These are phyloP conservation scores for Pholiota microspora DNA, from an alignment of 768 basidiomycete genomes.

Conservation along the genomic window DNA sequence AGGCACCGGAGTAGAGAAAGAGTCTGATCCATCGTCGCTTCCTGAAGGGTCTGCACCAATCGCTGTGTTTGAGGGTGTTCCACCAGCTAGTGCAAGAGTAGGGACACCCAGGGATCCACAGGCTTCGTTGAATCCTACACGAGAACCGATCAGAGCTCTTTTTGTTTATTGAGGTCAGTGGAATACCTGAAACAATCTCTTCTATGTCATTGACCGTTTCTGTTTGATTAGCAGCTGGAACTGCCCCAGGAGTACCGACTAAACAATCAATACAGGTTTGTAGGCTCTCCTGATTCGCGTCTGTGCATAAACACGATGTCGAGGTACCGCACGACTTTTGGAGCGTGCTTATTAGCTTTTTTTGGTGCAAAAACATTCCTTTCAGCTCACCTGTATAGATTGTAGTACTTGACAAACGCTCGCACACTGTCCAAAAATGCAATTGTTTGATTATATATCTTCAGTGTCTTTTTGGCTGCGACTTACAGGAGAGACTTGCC, in stretches of 20 bases:
- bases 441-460: too few relatives aligned
- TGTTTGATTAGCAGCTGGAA: constrained; percentile 2
- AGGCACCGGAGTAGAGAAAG: neutral
- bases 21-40: neutral
- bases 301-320: constrained; percentile 2
- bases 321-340: neutral
- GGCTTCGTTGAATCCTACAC: neutral
- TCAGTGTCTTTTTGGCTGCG: neutral
- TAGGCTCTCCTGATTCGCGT: neutral
- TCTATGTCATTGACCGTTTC: neutral
- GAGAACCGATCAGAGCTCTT: neutral
- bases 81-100: neutral
- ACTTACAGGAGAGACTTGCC: neutral
- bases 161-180: neutral
- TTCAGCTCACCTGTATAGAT: neutral
- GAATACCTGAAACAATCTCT: neutral
- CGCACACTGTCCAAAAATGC: neutral
- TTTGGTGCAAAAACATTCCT: neutral
- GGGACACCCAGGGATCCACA: constrained; percentile 1
- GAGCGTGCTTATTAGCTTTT: neutral
- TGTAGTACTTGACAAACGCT: neutral
- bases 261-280: constrained; percentile 7
- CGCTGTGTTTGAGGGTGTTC: neutral
- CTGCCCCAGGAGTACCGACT: neutral
- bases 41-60: neutral